Conservation (phyloP, 139 green algal species). For the Closterium sp. region DNA sequence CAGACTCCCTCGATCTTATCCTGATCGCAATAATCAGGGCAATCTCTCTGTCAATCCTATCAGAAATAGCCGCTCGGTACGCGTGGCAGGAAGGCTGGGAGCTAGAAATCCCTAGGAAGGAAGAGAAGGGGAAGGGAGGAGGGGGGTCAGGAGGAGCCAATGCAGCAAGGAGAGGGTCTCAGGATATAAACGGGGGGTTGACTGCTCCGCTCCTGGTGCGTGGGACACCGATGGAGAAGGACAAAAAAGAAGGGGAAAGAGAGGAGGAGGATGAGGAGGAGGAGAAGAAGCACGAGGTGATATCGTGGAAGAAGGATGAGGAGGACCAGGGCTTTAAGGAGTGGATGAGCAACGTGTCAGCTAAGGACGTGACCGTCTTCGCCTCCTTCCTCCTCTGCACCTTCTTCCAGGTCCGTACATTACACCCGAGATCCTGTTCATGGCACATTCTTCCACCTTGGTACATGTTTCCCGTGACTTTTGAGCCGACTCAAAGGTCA, state of each 20-base stretch:
- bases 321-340: slow-evolving; percentile 20
- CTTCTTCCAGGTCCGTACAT: slow-evolving; percentile 38
- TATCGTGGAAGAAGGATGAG: neutral
- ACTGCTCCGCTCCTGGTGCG: neutral
- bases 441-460: neutral
- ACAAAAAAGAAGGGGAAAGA: neutral
- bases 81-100: neutral
- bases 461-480: neutral
- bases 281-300: neutral
- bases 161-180: neutral
- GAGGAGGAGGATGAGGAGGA: slow-evolving; percentile 6
- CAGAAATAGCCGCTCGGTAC: neutral
- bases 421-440: neutral
- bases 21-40: neutral
- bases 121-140: neutral
- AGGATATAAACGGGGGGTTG: neutral
- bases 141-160: neutral
- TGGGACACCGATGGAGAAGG: neutral
- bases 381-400: slow-evolving; percentile 37
- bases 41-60: neutral
- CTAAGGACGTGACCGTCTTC: slow-evolving; percentile 40
- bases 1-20: neutral
- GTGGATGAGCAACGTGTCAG: slow-evolving; percentile 25
- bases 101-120: neutral
- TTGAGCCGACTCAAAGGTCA: neutral